Conservation (phyloP, 192 early-diverging fungal genomes). For the Oehlia diaphana region DNA sequence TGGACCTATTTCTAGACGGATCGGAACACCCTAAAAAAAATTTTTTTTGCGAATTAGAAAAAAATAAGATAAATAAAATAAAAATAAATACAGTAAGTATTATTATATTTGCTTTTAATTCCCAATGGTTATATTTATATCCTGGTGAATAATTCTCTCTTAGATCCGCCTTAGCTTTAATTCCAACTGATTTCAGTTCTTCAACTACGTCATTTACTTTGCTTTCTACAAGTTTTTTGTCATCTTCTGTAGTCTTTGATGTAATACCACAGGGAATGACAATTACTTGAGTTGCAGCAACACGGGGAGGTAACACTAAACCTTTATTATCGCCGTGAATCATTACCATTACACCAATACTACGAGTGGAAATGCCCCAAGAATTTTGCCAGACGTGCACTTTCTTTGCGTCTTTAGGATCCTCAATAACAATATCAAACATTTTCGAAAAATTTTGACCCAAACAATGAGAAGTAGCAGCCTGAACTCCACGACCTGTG, state of each 20-base stretch:
- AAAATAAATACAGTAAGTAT: not conserved
- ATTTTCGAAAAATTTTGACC: slow-evolving; percentile 99
- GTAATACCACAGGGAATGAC: slow-evolving; percentile 94
- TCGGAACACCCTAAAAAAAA: slow-evolving; percentile 80
- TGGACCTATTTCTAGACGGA: slow-evolving; percentile 96
- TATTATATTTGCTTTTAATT: slow-evolving; percentile 59
- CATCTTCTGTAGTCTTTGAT: slow-evolving; percentile 79
- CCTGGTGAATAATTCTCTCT: slow-evolving; percentile 89
- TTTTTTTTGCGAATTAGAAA: not conserved
- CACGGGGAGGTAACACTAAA: slow-evolving; percentile 92
- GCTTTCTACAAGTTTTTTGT: slow-evolving; percentile 63
- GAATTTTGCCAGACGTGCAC: slow-evolving; percentile 97
- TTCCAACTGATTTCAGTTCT: slow-evolving; percentile 67
- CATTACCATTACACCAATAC: slow-evolving; percentile 99
- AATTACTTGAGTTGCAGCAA: slow-evolving; percentile 86
- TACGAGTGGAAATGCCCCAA: slow-evolving; percentile 97
- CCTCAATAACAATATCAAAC: slow-evolving; percentile 94
- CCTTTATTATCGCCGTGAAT: slow-evolving; percentile 98
- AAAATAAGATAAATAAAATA: slow-evolving; percentile 9
- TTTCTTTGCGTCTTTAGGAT: slow-evolving; percentile 75
- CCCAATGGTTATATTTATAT: slow-evolving; percentile 99
- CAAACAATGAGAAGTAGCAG: slow-evolving; percentile 96
- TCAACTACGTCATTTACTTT: slow-evolving; percentile 70
- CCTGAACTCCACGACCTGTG: slow-evolving; percentile 98
- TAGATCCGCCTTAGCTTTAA: slow-evolving; percentile 78